A percentile compares a stretch with the other conserved stretches of the same genome.
phyloP scores from a whole-genome alignment of 768 basidiomycete genomes.

The Hypholoma fasciculare region DNA sequence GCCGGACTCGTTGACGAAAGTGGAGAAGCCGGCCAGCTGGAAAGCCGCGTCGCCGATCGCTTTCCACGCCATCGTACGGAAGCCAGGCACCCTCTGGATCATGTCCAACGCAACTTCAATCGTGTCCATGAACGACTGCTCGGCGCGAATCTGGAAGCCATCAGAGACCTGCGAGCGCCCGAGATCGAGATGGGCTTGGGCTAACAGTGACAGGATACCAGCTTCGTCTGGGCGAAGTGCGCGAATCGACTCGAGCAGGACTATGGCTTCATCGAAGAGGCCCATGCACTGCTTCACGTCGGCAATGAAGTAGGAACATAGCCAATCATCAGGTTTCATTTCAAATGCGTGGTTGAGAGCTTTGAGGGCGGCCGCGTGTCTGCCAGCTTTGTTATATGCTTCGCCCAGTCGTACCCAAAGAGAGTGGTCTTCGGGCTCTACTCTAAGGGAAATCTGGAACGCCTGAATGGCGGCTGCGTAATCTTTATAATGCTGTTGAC shows the following conservation, averaged over 20 bases:
- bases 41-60: constrained; percentile 73
- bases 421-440: constrained; percentile 71
- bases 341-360: constrained; percentile 76
- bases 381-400: constrained; percentile 85
- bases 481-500: constrained; percentile 59
- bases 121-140: constrained; percentile 68
- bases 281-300: constrained; percentile 82
- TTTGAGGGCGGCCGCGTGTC: constrained; percentile 87
- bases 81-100: constrained; percentile 56
- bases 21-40: constrained; percentile 55
- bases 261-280: constrained; percentile 73
- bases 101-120: constrained; percentile 49
- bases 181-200: constrained; percentile 69
- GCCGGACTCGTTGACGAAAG: constrained; percentile 44
- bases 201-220: constrained; percentile 70
- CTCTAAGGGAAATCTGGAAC: constrained; percentile 83
- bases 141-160: constrained; percentile 77
- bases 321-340: constrained; percentile 79
- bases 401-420: constrained; percentile 94
- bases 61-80: constrained; percentile 83
- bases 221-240: constrained; percentile 53
- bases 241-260: constrained; percentile 43
- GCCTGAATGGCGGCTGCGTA: constrained; percentile 77
- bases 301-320: constrained; percentile 79
- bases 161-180: constrained; percentile 63